Evolutionary conservation across 495 filamentous ascomycete species (phyloP).

Genomic region (Talaromyces liani): DNA sequence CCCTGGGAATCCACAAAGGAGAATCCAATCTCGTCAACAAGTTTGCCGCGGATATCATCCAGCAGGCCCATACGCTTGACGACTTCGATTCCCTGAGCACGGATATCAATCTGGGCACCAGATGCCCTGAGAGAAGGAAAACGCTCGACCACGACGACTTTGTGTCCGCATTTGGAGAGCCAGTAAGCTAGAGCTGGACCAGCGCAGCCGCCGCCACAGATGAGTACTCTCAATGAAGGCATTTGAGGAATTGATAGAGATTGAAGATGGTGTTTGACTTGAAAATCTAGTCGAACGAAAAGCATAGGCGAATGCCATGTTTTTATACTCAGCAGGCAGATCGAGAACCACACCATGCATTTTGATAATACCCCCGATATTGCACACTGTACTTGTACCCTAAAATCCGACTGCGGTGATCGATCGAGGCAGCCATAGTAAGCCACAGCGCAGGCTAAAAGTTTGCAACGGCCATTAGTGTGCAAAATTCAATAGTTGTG

Average conservation of each 20-base stretch:
- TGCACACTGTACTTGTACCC: no score
- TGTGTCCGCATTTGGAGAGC: conserved; percentile 24
- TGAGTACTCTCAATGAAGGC: conserved; percentile 26
- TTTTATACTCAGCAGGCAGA: not conserved
- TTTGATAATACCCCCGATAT: not conserved
- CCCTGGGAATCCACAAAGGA: conserved; percentile 25
- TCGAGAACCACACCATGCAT: not conserved
- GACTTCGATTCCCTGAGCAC: conserved; percentile 27
- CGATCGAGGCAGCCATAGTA: not conserved
- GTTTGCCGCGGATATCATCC: conserved; percentile 20
- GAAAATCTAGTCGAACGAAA: not conserved
- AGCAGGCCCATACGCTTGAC: conserved; percentile 34
- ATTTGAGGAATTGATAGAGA: not conserved
- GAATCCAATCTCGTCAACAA: conserved; percentile 28
- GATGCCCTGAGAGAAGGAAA: conserved; percentile 22
- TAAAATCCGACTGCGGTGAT: not conserved
- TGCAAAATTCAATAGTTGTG: not conserved
- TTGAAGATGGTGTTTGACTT: not conserved
- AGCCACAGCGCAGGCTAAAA: not conserved
- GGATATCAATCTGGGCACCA: conserved; percentile 37
- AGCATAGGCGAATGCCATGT: not conserved
- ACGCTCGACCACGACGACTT: conserved; percentile 35
- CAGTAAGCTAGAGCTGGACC: conserved; percentile 32
- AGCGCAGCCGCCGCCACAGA: conserved; percentile 30
- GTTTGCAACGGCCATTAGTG: not conserved